Base-by-base conservation (phyloP, 257 asterid genomes). In the Buddleja alternifolia region DNA sequence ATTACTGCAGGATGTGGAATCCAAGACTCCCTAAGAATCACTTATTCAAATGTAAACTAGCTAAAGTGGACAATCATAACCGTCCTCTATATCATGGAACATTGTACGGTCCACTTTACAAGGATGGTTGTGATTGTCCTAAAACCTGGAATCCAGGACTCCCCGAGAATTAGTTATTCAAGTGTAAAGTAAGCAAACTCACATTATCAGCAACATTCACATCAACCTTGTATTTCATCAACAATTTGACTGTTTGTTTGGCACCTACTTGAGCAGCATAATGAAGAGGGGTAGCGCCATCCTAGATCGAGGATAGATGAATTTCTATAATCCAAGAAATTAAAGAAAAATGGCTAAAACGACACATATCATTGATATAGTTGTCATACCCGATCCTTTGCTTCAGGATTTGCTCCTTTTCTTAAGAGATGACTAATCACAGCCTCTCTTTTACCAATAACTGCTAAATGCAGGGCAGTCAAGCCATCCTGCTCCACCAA, bases 241-340 rank as follows among this genome's bases (percentile, higher is more conserved):
- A 74, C 79, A 93, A 75, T 76, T 93, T 93, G 23, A 85, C 94
- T 0, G 97, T 86, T 72, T 93, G 98, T 84, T 81, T 32, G 17
- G 96, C 98, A 52, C 98, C 96, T 24, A 85, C 97, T 81, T 90
- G 98, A 81, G 85, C 95, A 70, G 98, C 98, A 63, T 90, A 90
- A 78, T 93, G 98, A 56, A 93, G 95, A 1, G 98, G 95, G 4
- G 95, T 87, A 39, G 85, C 90, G 16, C 98, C 96, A 64, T 84
- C 96, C 97, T 93, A 76, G 56, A 24, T 70, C 6, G 29, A 60
- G 12, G 41, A 63, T 63, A 8, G 12, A 70, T 15, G 20, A 74
- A 44, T 20, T 1, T 60, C 67, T 12, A 47, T 63, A 54, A 17
- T 53, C 61, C 56, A 24, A 15, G 20, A 36, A 69, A 53, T 60